Base-by-base conservation (phyloP, 2,329 filamentous ascomycete species). In the Coniochaeta hoffmannii region DNA sequence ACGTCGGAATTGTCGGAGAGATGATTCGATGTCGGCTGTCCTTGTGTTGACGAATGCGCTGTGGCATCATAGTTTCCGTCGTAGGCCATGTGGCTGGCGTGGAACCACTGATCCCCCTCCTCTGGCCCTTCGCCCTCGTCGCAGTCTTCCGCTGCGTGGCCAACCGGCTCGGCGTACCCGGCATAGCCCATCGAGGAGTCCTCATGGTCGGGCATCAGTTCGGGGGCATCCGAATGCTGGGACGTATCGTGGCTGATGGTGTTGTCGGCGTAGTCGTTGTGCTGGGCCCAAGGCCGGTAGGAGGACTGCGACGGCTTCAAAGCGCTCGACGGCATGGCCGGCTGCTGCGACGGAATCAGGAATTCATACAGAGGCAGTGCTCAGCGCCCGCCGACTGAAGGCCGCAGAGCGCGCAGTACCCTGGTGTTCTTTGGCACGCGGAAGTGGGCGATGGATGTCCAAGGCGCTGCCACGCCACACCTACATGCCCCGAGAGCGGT, bases 1-100 rank as follows among this genome's bases (percentile, higher is more conserved):
- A 61, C 58, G 55, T 65, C 64, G 15, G 59, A 51, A 24, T 60
- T 59, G 35, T 64, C 63, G 8, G 59, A 61, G 24, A 22, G 34
- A 38, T 53, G 28, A 51, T 26, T 28, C 11, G 10, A 26, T 19
- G 8, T 28, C 26, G 19, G 22, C 11, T 46, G 24, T 12, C 15
- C 22, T 28, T 19, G 22, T 28, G 41, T 10, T 12, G 41, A 11
- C 9, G 24, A 24, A 28, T 46, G 26, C 14, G 41, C 19, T 26
- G 19, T 24, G 2, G 24, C 19, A 28, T 24, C 36, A 26, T 46
- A 54, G 22, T 49, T 38, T 3, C 35, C 46, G n/a, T 35, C 50
- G 50, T 57, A 53, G 50, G 50, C 46, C 3, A 55, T 6, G 24
- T 38, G 54, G 11, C 35, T 46, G 22, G 31, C n/a, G n/a, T 38